These are phyloP conservation scores for Psidium friedrichsthalianum DNA, from an alignment of 345 rosid genomes.

Conservation along the genomic window DNA sequence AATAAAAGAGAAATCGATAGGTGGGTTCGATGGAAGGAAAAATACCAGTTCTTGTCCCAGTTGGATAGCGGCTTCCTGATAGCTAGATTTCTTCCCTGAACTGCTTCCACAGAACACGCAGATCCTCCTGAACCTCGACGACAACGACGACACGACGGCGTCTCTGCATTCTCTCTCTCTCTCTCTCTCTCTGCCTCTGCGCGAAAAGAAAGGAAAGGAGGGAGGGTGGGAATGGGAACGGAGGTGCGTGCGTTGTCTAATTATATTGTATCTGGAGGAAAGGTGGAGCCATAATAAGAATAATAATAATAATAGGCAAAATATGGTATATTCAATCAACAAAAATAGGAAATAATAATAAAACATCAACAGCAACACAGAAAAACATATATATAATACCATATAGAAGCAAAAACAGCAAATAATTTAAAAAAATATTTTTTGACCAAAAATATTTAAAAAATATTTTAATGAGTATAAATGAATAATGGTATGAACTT, in stretches of 20 bases:
- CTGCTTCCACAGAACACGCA: constrained; percentile 91
- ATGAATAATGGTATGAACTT: not conserved
- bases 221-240: constrained; percentile 29
- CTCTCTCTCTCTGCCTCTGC: not conserved
- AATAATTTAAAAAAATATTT: not conserved
- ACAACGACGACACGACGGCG: constrained; percentile 22
- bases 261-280: not conserved
- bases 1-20: not conserved
- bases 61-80: constrained; percentile 78
- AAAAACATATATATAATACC: too few relatives aligned
- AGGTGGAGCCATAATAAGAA: not conserved
- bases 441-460: too few relatives aligned
- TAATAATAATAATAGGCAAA: not conserved
- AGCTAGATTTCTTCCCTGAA: constrained; percentile 66
- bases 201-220: not conserved
- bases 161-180: constrained; percentile 28
- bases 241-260: not conserved
- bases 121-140: constrained; percentile 71
- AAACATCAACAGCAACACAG: not conserved
- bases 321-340: not conserved
- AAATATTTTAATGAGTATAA: not conserved
- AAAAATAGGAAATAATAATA: not conserved
- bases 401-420: not conserved
- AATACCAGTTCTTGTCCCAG: constrained; percentile 78
- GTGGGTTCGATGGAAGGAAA: not conserved